Conservation (phyloP, 495 filamentous ascomycete species). For the Penicillium waksmanii region DNA sequence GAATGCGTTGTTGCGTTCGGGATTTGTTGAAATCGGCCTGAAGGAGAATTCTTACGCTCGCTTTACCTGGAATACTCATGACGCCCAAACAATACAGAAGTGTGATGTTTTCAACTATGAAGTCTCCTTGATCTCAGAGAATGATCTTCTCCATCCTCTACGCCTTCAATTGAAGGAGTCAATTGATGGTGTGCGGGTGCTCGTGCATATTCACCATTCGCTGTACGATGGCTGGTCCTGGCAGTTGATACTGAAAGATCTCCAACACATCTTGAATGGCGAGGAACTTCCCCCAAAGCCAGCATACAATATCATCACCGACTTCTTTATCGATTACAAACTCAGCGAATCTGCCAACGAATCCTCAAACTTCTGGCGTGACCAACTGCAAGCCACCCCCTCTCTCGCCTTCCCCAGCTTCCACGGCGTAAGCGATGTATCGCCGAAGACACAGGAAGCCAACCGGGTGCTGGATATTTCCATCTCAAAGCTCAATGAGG, state of each 20-base stretch:
- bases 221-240: conserved; percentile 87
- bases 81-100: conserved; percentile 44
- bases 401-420: conserved; percentile 37
- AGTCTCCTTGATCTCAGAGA: conserved; percentile 27
- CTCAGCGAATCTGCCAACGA: conserved; percentile 41
- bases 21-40: conserved; percentile 58
- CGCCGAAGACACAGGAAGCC: conserved; percentile 27
- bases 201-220: conserved; percentile 68
- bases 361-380: conserved; percentile 68
- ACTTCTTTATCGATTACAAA: conserved; percentile 41
- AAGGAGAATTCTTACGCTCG: conserved; percentile 57
- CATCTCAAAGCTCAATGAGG: conserved; percentile 31
- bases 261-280: conserved; percentile 44
- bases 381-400: conserved; percentile 49
- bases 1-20: conserved; percentile 71
- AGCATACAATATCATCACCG: conserved; percentile 34
- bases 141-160: conserved; percentile 61
- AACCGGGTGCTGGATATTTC: conserved; percentile 36
- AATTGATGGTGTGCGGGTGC: conserved; percentile 34
- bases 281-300: conserved; percentile 17
- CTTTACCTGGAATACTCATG: conserved; percentile 60
- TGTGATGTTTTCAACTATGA: conserved; percentile 34
- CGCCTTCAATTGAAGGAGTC: conserved; percentile 51
- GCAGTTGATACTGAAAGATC: conserved; percentile 69
- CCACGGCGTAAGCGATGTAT: conserved; percentile 17